Base-by-base conservation (phyloP, 2,329 filamentous ascomycete genomes). In the Arthrinium puccinioides region DNA sequence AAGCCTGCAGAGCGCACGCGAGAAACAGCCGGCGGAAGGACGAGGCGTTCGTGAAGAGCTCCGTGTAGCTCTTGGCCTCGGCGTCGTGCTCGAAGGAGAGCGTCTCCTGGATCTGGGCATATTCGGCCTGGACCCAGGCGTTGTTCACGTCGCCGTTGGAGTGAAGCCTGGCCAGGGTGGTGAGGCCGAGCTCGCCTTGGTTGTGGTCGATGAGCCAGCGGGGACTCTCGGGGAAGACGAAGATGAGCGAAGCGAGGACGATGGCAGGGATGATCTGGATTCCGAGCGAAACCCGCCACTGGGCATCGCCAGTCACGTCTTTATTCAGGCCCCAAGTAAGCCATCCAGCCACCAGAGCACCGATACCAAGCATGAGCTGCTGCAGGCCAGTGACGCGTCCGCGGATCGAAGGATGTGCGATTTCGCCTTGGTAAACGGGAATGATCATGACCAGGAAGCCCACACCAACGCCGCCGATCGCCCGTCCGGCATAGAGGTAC, bases 311-410 rank as follows among this genome's bases (percentile, higher is more conserved):
- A 15, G 32, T 46, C 11, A 61, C 52, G 26, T 53, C 55, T 9
- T 45, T 52, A 30, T 55, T 57, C 24, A 47, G 53, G 30, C 79
- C 85, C 43, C 80, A 90, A 0, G 77, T 79, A 32, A 84, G 76
- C 84, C 84, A 88, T 0, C 78, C 71, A 0, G 86, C 85, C 13
- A 79, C 62, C 2, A 92, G 70, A 13, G 83, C 67, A 39, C 86
- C 86, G 20, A 90, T 74, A 1, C 84, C 85, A 36, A 90, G 57
- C 84, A 89, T 89, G 53, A 89, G 88, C 50, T 89, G 85, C 56
- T 89, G 85, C 4, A 90, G 66, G 21, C 78, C 74, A 1, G 84
- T 88, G 21, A 92, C 73, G 44, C 79, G 69, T 10, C 85, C 86
- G 56, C 86, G 76, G 50, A 90, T 90, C 40, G 72, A 74, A 2